phyloP scores from a whole-genome alignment of 73 alveolate genomes.

The Tetrahymena borealis region DNA sequence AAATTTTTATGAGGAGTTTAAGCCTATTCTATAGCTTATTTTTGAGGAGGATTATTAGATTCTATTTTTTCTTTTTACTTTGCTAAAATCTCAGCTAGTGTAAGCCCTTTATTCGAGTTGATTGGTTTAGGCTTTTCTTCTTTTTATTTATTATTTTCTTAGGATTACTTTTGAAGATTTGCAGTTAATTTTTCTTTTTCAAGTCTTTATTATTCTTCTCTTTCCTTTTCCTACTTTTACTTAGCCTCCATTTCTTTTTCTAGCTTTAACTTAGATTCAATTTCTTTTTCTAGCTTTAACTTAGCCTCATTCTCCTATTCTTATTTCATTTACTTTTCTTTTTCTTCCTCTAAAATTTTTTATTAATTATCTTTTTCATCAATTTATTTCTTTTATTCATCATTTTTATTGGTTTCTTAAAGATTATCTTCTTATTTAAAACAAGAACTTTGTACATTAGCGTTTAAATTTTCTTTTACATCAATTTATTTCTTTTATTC shows the following conservation, averaged over 20 bases:
- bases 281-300: background rate
- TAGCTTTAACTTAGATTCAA: background rate
- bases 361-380: background rate
- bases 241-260: background rate
- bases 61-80: background rate
- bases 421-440: background rate
- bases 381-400: background rate
- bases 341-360: background rate
- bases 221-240: background rate
- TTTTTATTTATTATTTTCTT: background rate
- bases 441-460: no score
- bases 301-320: background rate
- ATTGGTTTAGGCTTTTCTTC: background rate
- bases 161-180: background rate
- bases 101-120: background rate
- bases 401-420: background rate
- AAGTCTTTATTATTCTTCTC: background rate
- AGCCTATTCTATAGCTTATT: no score
- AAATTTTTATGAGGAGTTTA: no score
- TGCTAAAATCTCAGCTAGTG: background rate
- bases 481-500: no score
- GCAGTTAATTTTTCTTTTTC: background rate
- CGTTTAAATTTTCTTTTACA: no score
- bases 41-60: no score
- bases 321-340: background rate